Evolutionary conservation across 352 stramenopile species (phyloP).

Genomic region (Saprolegnia parasitica): DNA sequence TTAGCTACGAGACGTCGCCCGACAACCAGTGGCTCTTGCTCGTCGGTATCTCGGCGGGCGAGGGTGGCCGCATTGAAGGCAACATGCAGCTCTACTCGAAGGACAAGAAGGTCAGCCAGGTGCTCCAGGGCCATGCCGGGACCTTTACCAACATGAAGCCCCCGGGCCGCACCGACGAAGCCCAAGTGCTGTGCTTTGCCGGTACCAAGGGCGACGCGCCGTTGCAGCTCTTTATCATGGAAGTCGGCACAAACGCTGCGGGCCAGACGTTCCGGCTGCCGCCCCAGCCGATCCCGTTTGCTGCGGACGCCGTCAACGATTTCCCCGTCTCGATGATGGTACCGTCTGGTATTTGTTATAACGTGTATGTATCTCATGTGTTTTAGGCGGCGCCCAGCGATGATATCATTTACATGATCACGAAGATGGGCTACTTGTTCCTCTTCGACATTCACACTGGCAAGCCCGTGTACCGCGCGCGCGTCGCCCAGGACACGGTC

Average conservation of each 20-base stretch:
- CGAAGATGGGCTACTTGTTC: slow-evolving; percentile 99
- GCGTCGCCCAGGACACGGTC: slow-evolving; percentile 96
- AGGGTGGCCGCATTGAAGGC: slow-evolving; percentile 90
- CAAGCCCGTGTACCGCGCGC: slow-evolving; percentile 97
- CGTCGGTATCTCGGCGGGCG: slow-evolving; percentile 95
- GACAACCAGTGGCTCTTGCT: slow-evolving; percentile 99
- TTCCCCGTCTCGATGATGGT: slow-evolving; percentile 98
- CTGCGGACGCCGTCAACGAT: slow-evolving; percentile 94
- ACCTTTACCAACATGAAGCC: slow-evolving; percentile 96
- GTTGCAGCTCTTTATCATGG: slow-evolving; percentile 96
- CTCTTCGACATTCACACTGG: slow-evolving; percentile 98
- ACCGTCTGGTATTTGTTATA: slow-evolving; percentile 28
- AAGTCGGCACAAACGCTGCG: slow-evolving; percentile 95
- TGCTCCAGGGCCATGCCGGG: slow-evolving; percentile 95
- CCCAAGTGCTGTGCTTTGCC: slow-evolving; percentile 83
- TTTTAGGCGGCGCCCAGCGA: slow-evolving; percentile 52
- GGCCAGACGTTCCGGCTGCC: slow-evolving; percentile 94
- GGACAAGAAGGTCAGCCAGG: slow-evolving; percentile 98
- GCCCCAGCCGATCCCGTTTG: slow-evolving; percentile 93
- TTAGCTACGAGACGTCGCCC: slow-evolving; percentile 97
- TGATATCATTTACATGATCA: slow-evolving; percentile 98
- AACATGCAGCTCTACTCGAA: slow-evolving; percentile 99
- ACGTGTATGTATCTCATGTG: background rate
- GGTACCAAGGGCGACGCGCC: slow-evolving; percentile 76
- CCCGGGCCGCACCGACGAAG: slow-evolving; percentile 88